A percentile compares a stretch with the other conserved stretches of the same genome.
phyloP scores from a whole-genome alignment of 1,284 basidiomycete species.

The Trichosporon faecale region DNA sequence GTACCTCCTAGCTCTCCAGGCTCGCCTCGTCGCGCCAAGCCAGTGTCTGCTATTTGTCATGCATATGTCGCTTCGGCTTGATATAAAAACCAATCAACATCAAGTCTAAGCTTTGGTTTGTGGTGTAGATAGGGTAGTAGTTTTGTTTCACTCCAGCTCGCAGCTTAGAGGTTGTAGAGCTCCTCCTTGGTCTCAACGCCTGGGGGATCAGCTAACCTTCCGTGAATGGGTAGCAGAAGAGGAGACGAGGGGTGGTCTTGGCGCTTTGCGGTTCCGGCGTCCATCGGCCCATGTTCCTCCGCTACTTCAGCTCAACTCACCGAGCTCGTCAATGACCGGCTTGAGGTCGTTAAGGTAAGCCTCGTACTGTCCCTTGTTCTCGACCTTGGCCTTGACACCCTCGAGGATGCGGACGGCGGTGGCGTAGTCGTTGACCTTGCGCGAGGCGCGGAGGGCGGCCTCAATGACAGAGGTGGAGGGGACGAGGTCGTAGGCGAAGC shows the following conservation, averaged over 20 bases:
- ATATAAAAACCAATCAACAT: neutral
- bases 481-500: slow-evolving; percentile 97
- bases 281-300: neutral
- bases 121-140: neutral
- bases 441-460: slow-evolving; percentile 80
- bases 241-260: neutral
- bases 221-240: too few species aligned
- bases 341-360: slow-evolving; percentile 84
- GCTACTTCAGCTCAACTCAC: slow-evolving; percentile 58
- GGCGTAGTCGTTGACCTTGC: slow-evolving; percentile 93
- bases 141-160: slow-evolving; percentile 16
- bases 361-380: slow-evolving; percentile 90
- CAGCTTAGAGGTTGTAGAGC: slow-evolving; percentile 46
- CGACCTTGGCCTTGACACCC: slow-evolving; percentile 87
- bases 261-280: neutral
- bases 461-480: slow-evolving; percentile 85
- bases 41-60: slow-evolving; percentile 8
- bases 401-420: slow-evolving; percentile 95
- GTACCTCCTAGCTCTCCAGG: neutral
- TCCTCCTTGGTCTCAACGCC: slow-evolving; percentile 52
- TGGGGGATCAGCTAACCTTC: slow-evolving; percentile 16
- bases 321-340: slow-evolving; percentile 79
- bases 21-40: neutral
- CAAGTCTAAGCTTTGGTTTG: slow-evolving; percentile 9
- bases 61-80: slow-evolving; percentile 10